Evolutionary conservation across 2,329 filamentous ascomycete species (phyloP).

Genomic region (Peltaster fructicola): DNA sequence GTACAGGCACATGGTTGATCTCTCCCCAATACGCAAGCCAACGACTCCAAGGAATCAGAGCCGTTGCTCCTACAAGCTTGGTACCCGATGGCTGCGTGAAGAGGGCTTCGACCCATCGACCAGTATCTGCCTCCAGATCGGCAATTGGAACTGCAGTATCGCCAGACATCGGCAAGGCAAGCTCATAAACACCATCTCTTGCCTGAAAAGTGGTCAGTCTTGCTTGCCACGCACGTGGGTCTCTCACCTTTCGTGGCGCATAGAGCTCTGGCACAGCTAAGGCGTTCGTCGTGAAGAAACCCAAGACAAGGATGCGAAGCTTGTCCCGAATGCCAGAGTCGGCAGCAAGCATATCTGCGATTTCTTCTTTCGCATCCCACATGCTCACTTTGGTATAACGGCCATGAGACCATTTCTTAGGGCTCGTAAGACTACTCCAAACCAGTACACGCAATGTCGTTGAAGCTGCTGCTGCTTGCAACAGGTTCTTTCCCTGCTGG

Average conservation of each 20-base stretch:
- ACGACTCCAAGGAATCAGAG: conserved; percentile 1
- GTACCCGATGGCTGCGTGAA: conserved; percentile 1
- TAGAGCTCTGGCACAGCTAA: conserved; percentile 1
- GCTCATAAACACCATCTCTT: conserved; percentile 2
- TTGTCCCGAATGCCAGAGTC: conserved; percentile 2
- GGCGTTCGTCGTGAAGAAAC: conserved; percentile 3
- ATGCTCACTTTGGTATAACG: conserved; percentile 12
- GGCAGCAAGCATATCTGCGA: conserved; percentile 12
- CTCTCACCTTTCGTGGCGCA: conserved; percentile 1
- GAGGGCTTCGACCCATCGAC: conserved; percentile 1
- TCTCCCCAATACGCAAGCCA: conserved; percentile 2
- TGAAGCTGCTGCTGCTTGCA: conserved; percentile 10
- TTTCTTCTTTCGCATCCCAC: conserved; percentile 16
- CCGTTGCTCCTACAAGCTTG: conserved; percentile 2
- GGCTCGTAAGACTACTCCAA: conserved; percentile 10
- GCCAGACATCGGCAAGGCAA: conserved; percentile 1
- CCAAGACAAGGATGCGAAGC: conserved; percentile 1
- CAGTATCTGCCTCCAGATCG: conserved; percentile 1
- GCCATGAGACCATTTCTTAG: conserved; percentile 13
- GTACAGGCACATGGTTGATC: conserved; percentile 1
- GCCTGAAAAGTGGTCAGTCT: conserved; percentile 1
- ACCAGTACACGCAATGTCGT: conserved; percentile 12
- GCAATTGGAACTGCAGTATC: conserved; percentile 1
- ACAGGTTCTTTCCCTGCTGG: conserved; percentile 16
- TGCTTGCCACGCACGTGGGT: background rate